Base-by-base conservation (phyloP, 257 asterid species). In the Petunia secreta region DNA sequence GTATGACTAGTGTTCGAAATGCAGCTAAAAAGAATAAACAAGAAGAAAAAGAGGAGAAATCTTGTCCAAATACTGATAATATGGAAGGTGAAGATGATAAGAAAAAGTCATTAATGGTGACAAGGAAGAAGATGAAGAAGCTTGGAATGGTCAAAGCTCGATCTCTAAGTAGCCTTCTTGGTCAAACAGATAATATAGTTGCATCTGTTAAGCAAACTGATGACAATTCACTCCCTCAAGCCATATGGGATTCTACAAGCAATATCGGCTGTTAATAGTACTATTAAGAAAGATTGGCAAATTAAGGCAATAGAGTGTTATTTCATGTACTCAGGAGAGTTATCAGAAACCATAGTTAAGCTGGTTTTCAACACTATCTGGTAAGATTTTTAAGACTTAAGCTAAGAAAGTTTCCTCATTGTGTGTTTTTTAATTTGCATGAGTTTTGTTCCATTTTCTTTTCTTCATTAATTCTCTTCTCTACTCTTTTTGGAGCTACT, bases 121-220 rank as follows among this genome's bases (percentile, higher is more conserved):
- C 50, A 66, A 82, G 37, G 2, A 83, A 89, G 85, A 92, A 87
- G 83, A 87, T 86, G 85, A 84, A 83, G 43, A 92, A 83, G 77
- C 81, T 89, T 81, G 92, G 91, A 57, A 85, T 80, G 60, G 90
- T 92, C 79, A 92, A 90, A 83, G 97, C 94, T 6, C 89, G 93
- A 89, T 91, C 97, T 1, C 80, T 92, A 40, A 91, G 89, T 77
- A 91, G 93, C 71, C 85, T 92, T 78, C 87, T 92, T 3, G 86
- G 89, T 83, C 91, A 88, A 81, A 82, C 83, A 37, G 62, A 82
- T 37, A 80, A 39, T 10, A 14, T 52, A 63, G 60, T 43, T 37
- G 59, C 74, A 14, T 25, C 25, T 25, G 25, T 25, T 25, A 25
- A 25, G 25, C 25, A 25, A 25, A 25, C 25, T 25, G 25, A 25